phyloP scores from a whole-genome alignment of 225 moss, liverwort and hornwort genomes.

The Physcomitrellopsis africana region DNA sequence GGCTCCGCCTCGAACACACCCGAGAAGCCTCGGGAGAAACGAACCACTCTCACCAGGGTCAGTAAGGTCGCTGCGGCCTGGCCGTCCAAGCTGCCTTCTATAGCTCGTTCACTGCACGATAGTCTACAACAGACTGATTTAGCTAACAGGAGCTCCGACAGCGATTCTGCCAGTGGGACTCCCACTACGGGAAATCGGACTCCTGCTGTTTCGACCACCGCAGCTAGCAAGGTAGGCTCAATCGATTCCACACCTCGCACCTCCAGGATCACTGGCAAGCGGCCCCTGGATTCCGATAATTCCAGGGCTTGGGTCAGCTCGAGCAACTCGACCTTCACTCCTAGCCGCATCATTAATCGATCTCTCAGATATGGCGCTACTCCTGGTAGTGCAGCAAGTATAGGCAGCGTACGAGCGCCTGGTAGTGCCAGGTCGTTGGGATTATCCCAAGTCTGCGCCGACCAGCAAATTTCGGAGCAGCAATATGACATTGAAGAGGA shows the following conservation, averaged over 20 bases:
- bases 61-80: slow-evolving; percentile 42
- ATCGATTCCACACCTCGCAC: slow-evolving; percentile 39
- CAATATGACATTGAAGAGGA: slow-evolving; percentile 86
- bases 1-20: slow-evolving; percentile 56
- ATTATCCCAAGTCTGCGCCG: slow-evolving; percentile 33
- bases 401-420: slow-evolving; percentile 55
- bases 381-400: slow-evolving; percentile 50
- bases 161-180: slow-evolving; percentile 44
- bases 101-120: slow-evolving; percentile 52
- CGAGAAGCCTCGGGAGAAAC: slow-evolving; percentile 74
- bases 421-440: slow-evolving; percentile 42
- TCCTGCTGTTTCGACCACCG: slow-evolving; percentile 29
- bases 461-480: slow-evolving; percentile 47
- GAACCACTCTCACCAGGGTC: slow-evolving; percentile 42
- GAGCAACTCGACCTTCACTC: slow-evolving; percentile 65
- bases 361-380: slow-evolving; percentile 70
- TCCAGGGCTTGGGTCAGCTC: slow-evolving; percentile 37
- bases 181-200: slow-evolving; percentile 37
- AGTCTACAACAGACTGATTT: slow-evolving; percentile 36
- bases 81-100: slow-evolving; percentile 53
- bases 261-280: slow-evolving; percentile 43
- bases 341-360: slow-evolving; percentile 71
- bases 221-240: slow-evolving; percentile 38
- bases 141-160: slow-evolving; percentile 45
- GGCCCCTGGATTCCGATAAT: slow-evolving; percentile 44